Evolutionary conservation across 164 flowering plant species (phyloP), one percentile per base, ranked within the genome.

Genomic region (Litsea cubeba): DNA sequence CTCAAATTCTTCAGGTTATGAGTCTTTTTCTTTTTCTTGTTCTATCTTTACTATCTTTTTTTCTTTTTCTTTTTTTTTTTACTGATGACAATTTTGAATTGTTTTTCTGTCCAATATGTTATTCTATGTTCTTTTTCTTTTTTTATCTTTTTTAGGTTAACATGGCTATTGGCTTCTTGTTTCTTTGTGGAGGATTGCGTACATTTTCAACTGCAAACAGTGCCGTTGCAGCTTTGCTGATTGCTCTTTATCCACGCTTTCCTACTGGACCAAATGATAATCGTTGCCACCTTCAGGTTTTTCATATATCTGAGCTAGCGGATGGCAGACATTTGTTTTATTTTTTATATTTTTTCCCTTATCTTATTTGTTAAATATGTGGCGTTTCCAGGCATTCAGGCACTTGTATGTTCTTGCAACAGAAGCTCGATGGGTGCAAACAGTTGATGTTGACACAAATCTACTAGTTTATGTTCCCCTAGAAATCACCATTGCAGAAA

Each of bases 191-290:
- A 76, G 99, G 99, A 74, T 89, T 84, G 91, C 86, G 84, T 57
- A 87, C 97, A 24, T 95, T 95, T 84, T 93, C 97, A 57, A 90
- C 97, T 62, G 87, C 84, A 81, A 92, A 91, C 75, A 85, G 88
- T 80, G 83, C 96, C 32, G 78, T 93, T 83, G 99, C 97, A 72
- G 87, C 91, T 68, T 87, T 95, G 81, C 84, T 95, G 69, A 84
- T 91, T 68, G 79, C 96, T 62, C 88, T 95, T n/a, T 95, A 93
- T 84, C 99, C 99, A 50, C 97, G 99, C 70, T 85, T 93, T 75
- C 99, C 99, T 62, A 86, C 90, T 73, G 98, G 97, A 71, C 96
- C 99, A 79, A 92, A 93, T 88, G 99, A 95, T 80, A 95, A 95
- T 69, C 92, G 98, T 58, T 95, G 99, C 83, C 99, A 95, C 78